Base-by-base conservation (phyloP, 2,329 filamentous ascomycete species). In the Fusarium anthophilum region DNA sequence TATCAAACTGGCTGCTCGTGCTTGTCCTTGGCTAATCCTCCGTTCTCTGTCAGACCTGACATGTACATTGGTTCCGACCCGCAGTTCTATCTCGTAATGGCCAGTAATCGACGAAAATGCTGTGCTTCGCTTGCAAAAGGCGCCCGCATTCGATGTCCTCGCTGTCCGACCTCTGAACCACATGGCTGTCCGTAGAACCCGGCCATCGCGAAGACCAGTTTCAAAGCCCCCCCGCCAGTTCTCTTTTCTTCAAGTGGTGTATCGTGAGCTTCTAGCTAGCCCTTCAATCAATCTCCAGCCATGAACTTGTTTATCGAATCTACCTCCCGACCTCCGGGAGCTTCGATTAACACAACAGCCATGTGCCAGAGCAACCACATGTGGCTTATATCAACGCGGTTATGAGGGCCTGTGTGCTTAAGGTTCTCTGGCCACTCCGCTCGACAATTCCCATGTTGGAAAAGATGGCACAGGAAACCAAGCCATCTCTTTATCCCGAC, bases 41-140 rank as follows among this genome's bases (percentile, higher is more conserved):
- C 43, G 45, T 53, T 57, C n/a, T 61, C 47, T 65, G 56, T 61
- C 62, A 61, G 51, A 54, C 66, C 39, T 64, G 59, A 63, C 39
- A 58, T 64, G 48, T 63, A 47, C 41, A 71, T 77, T 77, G 74
- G 76, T 62, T 53, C 57, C 58, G 43, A 61, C 61, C 74, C 28
- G 50, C 65, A 63, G 63, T 60, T 59, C 66, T 68, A 61, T 66
- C 66, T 64, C 66, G 60, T 71, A 63, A 73, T 66, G 35, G 39
- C 55, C 48, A 38, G 61, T 44, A 69, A 50, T 75, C 53, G 44
- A 68, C 60, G 68, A 74, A 56, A 56, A 73, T 76, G 75, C 50
- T 44, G 70, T 77, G 64, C 37, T 70, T 70, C 39, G 28, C 55
- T 44, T 53, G 63, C 51, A 48, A 48, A 47, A 43, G 41, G 38